These are phyloP conservation scores for Torulaspora indica DNA, from an alignment of 805 yeast species.

Conservation along the genomic window DNA sequence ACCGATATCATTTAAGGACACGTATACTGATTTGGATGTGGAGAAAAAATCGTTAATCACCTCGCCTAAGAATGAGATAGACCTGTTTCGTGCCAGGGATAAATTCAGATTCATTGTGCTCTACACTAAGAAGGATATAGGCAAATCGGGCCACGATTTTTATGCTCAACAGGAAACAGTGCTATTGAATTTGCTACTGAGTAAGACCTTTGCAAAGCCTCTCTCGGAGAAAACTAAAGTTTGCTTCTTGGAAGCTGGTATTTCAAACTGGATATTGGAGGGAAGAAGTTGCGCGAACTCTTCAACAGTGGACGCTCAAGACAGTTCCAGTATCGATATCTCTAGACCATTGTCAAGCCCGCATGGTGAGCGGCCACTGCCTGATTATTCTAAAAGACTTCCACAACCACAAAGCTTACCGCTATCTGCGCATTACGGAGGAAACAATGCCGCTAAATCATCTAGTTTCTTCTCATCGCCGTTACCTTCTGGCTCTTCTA, in stretches of 20 bases:
- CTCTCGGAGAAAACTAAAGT: constrained; percentile 16
- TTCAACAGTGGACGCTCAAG: background rate
- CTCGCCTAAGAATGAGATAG: constrained; percentile 53
- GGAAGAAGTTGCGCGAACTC: constrained; percentile 16
- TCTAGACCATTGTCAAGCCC: background rate
- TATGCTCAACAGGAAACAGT: constrained; percentile 23
- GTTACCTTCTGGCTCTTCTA: constrained; percentile 3
- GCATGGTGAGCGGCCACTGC: constrained; percentile 19
- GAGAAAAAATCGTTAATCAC: constrained; percentile 54
- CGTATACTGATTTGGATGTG: constrained; percentile 60
- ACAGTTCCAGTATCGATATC: background rate
- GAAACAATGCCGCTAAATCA: constrained; percentile 16
- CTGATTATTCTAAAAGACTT: background rate
- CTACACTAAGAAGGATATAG: constrained; percentile 36
- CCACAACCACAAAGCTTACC: background rate
- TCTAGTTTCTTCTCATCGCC: constrained; percentile 1
- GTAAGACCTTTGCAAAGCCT: constrained; percentile 31
- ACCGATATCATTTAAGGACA: constrained; percentile 53
- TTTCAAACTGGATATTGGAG: constrained; percentile 25
- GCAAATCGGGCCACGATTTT: constrained; percentile 17
- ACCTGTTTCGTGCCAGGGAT: constrained; percentile 48
- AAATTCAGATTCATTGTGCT: constrained; percentile 60
- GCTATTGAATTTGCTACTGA: constrained; percentile 24
- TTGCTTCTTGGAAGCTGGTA: constrained; percentile 25
- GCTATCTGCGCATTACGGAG: constrained; percentile 14